A percentile compares a stretch with the other conserved stretches of the same genome.
These are phyloP conservation scores for Tubosaeta sp. DNA, from an alignment of 768 basidiomycete species.

Conservation along the genomic window DNA sequence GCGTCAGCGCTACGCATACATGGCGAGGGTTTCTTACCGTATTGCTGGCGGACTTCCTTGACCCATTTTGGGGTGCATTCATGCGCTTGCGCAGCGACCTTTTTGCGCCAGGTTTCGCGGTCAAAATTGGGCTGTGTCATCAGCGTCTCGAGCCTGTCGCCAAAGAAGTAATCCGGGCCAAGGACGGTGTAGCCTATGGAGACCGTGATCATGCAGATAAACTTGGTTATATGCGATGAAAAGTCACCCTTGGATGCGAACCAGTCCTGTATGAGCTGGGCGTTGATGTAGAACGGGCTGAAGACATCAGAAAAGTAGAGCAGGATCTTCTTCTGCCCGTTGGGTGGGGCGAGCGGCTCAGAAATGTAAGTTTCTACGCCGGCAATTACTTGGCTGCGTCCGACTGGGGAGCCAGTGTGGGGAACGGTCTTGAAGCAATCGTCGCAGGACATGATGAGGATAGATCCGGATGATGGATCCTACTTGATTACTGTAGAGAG, in stretches of 20 bases:
- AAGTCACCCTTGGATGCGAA: slow-evolving; percentile 52
- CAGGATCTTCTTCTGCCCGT: slow-evolving; percentile 40
- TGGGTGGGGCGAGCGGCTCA: slow-evolving; percentile 36
- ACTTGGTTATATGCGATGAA: not conserved
- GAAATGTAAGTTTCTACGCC: slow-evolving; percentile 53
- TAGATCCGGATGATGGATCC: too few species aligned
- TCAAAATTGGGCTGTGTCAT: slow-evolving; percentile 36
- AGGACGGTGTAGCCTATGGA: slow-evolving; percentile 53
- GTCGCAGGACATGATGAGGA: slow-evolving; percentile 40
- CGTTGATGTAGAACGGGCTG: slow-evolving; percentile 56
- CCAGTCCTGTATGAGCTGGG: slow-evolving; percentile 58
- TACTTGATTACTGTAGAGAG: too few species aligned
- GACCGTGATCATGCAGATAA: not conserved
- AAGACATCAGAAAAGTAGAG: slow-evolving; percentile 58
- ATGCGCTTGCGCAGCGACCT: slow-evolving; percentile 32
- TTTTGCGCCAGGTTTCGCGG: slow-evolving; percentile 40
- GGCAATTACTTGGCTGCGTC: slow-evolving; percentile 31
- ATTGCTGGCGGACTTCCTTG: slow-evolving; percentile 43
- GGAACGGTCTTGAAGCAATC: slow-evolving; percentile 51
- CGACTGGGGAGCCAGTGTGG: slow-evolving; percentile 45
- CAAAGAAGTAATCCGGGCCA: slow-evolving; percentile 62
- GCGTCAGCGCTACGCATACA: not conserved
- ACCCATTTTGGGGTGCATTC: slow-evolving; percentile 49
- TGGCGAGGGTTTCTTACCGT: slow-evolving; percentile 32
- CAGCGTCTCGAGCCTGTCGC: slow-evolving; percentile 46